Evolutionary conservation across 2,329 filamentous ascomycete species (phyloP).

Genomic region (Cucurbitaria berberidis): DNA sequence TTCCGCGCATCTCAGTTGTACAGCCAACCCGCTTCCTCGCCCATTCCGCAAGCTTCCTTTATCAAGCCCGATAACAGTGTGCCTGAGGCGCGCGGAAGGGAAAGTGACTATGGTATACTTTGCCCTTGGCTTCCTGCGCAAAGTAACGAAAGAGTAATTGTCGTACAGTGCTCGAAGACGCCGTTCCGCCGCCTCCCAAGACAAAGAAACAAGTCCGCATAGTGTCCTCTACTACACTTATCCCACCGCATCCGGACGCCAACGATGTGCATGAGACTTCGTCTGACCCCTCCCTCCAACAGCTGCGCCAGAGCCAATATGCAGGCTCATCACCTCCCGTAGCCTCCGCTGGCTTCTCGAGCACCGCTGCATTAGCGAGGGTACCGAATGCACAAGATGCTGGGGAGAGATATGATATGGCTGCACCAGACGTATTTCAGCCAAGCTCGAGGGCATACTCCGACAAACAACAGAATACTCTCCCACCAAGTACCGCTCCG

Average conservation of each 20-base stretch:
- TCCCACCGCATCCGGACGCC: slow-evolving; percentile 42
- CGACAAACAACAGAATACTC: slow-evolving; percentile 15
- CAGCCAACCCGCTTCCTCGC: slow-evolving; percentile 22
- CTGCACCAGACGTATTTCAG: slow-evolving; percentile 26
- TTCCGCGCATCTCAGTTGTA: slow-evolving; percentile 46
- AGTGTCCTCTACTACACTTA: slow-evolving; percentile 49
- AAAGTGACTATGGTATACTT: slow-evolving; percentile 42
- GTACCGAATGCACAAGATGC: slow-evolving; percentile 20
- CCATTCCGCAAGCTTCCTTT: slow-evolving; percentile 36
- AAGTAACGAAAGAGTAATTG: slow-evolving; percentile 43
- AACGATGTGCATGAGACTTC: slow-evolving; percentile 28
- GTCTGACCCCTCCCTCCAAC: slow-evolving; percentile 23
- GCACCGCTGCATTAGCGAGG: slow-evolving; percentile 18
- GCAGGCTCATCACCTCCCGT: slow-evolving; percentile 24
- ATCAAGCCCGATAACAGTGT: slow-evolving; percentile 30
- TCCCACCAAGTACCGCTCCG: slow-evolving; percentile 30
- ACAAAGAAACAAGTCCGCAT: slow-evolving; percentile 68
- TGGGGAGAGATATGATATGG: slow-evolving; percentile 33
- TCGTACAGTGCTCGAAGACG: slow-evolving; percentile 39
- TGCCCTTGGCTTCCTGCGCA: slow-evolving; percentile 27
- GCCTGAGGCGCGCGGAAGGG: slow-evolving; percentile 24
- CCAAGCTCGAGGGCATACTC: slow-evolving; percentile 30
- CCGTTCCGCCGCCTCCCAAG: slow-evolving; percentile 31
- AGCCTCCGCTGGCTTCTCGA: slow-evolving; percentile 25
- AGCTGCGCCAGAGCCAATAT: slow-evolving; percentile 17